Evolutionary conservation across 768 basidiomycete species (phyloP), one percentile per base, ranked within the genome.

Genomic region (Gloeophyllum trabeum): DNA sequence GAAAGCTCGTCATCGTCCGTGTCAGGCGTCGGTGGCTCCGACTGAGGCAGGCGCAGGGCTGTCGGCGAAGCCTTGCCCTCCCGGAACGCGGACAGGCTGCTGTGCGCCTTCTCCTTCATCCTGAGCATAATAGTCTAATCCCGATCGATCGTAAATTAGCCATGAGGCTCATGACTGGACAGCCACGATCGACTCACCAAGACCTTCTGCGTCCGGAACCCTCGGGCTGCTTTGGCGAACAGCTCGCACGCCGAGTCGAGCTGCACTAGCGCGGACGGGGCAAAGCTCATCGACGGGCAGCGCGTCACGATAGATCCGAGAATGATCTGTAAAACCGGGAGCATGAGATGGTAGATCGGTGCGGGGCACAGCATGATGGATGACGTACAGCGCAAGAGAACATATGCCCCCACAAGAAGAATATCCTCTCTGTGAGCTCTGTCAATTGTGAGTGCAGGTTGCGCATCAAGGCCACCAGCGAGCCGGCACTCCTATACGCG

Each of bases 201-300:
- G 41, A 83, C 81, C 49, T 78, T 69, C 40, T 67, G 65, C 1
- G 81, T 81, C 43, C 70, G 68, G 57, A 83, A 83, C 16, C 75
- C 76, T 16, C 62, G 66, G 6, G 81, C 80, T 16, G 79, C 73
- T 54, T 78, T 79, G n/a, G 76, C 66, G 50, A 84, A 83, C 23
- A 84, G 66, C 43, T 82, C 76, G 49, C 80, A 83, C 4, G 81
- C 81, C 0, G 82, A 82, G 53, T 84, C 79, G 22, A 85, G 61
- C 51, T 85, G 82, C 5, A 74, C 69, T 6, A 85, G 68, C 3
- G 81, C 82, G 19, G 81, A 84, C 14, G 80, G 78, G 18, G 81
- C 82, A 46, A 85, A 59, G 50, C 80, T 81, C 75, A 84, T 81
- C 14, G 82, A 84, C 7, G 82, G 81, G 58, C 81, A 84, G 40